Percentiles rank a stretch among this genome's conserved stretches.
These are phyloP conservation scores for Tolypocladium endophyticum DNA, from an alignment of 2,329 filamentous ascomycete genomes.

Conservation along the genomic window DNA sequence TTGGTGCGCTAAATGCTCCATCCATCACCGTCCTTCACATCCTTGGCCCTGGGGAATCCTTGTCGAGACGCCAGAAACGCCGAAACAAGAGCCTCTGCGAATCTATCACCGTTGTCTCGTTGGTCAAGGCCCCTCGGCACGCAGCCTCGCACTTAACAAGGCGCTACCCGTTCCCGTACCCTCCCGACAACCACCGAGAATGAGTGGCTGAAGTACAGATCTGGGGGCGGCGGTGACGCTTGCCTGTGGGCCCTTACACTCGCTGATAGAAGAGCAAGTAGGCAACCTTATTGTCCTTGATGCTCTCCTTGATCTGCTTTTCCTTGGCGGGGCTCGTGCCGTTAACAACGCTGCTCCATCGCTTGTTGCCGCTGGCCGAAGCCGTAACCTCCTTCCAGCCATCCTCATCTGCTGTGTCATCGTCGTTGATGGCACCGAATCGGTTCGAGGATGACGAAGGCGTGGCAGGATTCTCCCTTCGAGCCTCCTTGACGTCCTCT, in stretches of 20 bases:
- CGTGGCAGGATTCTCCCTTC: conserved; percentile 14
- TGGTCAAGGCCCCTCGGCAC: conserved; percentile 7
- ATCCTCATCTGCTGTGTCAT: conserved; percentile 55
- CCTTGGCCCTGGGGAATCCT: conserved; percentile 8
- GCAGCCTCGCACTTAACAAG: not conserved
- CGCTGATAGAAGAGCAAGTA: conserved; percentile 94
- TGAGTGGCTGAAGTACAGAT: not conserved
- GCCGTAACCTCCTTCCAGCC: conserved; percentile 75
- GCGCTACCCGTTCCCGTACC: not conserved
- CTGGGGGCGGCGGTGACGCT: not conserved
- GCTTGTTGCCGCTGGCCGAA: conserved; percentile 54
- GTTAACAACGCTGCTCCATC: conserved; percentile 59
- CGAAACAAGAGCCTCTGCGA: conserved; percentile 11
- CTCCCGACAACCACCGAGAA: not conserved
- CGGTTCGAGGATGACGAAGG: conserved; percentile 51
- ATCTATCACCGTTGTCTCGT: conserved; percentile 10
- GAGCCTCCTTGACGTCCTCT: conserved; percentile 55
- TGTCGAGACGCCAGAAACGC: conserved; percentile 18
- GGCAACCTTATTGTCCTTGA: conserved; percentile 92
- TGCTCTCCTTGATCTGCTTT: conserved; percentile 49
- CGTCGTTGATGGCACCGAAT: conserved; percentile 60
- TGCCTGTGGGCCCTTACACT: conserved; percentile 30
- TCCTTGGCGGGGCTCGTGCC: conserved; percentile 45
- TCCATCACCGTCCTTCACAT: not conserved
- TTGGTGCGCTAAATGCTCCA: not conserved